phyloP scores from a whole-genome alignment of 306 rosid genomes.

The Vigna reflexopilosa region DNA sequence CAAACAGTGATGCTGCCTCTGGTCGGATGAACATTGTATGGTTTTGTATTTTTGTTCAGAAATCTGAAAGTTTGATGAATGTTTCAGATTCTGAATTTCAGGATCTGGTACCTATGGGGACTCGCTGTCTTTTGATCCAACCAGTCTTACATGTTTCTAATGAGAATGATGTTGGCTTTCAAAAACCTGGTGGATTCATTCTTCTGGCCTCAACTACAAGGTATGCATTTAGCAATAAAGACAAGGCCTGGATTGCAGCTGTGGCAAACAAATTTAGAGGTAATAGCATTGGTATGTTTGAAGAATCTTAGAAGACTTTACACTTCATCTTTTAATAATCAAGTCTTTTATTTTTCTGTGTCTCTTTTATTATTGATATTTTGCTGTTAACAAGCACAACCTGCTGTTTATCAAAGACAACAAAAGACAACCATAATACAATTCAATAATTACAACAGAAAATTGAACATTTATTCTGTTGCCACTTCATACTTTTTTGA shows the following conservation, averaged over 20 bases:
- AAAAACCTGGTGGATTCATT: conserved; percentile 63
- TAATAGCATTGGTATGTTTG: conserved; percentile 20
- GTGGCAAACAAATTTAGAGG: conserved; percentile 70
- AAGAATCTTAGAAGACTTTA: conserved; percentile 36
- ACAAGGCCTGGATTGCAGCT: conserved; percentile 84
- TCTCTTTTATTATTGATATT: background rate
- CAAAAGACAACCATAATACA: conserved; percentile 13
- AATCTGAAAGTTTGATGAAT: conserved; percentile 42
- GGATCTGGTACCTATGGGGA: conserved; percentile 75
- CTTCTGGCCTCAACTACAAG: conserved; percentile 71
- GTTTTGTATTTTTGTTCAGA: conserved; percentile 43
- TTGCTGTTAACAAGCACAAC: background rate
- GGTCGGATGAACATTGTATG: background rate
- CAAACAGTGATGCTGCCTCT: background rate
- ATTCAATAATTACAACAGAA: background rate
- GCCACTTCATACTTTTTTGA: background rate
- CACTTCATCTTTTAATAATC: conserved; percentile 3
- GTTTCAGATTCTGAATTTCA: conserved; percentile 77
- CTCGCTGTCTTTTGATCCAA: conserved; percentile 74
- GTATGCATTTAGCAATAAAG: conserved; percentile 79
- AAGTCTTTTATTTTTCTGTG: background rate
- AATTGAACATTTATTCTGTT: background rate
- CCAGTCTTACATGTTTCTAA: conserved; percentile 58
- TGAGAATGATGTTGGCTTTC: conserved; percentile 45
- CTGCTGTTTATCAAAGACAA: conserved; percentile 9